Base-by-base conservation (phyloP, 2,329 filamentous ascomycete species). In the Fonsecaea pugnacius region DNA sequence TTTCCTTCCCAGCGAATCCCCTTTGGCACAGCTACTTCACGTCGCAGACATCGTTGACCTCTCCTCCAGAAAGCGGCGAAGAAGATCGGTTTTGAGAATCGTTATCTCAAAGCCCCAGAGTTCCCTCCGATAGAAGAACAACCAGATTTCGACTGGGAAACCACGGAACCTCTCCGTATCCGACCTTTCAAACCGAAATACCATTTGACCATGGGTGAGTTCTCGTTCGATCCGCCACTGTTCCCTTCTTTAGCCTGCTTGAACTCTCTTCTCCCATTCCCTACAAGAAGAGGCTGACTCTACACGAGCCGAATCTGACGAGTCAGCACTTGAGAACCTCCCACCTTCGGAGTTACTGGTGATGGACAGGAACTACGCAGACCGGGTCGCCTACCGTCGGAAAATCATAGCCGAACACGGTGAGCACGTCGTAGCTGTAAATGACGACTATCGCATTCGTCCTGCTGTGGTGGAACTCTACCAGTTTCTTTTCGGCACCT, bases 151-250 rank as follows among this genome's bases (percentile, higher is more conserved):
- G 74, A 84, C 64, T 83, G 84, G 79, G 71, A 77, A 58, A 77
- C 74, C 0, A 82, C 80, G 35, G 78, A 82, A 62, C 86, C 84
- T 0, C 71, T 85, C 40, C 80, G 84, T 62, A 72, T 86, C 10
- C 78, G 86, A 14, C 83, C 84, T 0, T 87, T 87, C 74, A 87
- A 85, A 72, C 81, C 84, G 4, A 86, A 83, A 69, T 89, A 85
- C 71, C 82, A 88, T 71, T 73, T 89, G 57, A 87, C 86, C 5
- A 89, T 89, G 86, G 83, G 85, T 87, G 74, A 66, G 75, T 68
- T 54, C 9, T 3, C 27, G 3, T 43, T 35, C 38, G 24, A 32
- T 50, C 16, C 58, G 33, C 3, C 12, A 8, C 21, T 9, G 12
- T 10, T 43, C 32, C 9, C 21, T 36, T 21, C 48, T 6, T 53